phyloP scores from a whole-genome alignment of 495 filamentous ascomycete genomes.

The Jackrogersella minutella region DNA sequence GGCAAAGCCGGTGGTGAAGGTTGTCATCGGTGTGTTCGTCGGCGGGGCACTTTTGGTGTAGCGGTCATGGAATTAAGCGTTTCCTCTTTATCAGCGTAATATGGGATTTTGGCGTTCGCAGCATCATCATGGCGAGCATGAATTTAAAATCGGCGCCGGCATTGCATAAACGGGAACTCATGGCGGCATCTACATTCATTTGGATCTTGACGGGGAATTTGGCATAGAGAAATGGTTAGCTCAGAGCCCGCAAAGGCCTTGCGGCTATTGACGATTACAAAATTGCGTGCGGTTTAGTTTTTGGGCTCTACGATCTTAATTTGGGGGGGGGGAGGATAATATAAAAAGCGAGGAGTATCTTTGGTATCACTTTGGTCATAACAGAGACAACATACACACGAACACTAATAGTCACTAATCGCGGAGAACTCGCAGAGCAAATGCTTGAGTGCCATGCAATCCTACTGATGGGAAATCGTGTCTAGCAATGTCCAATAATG shows the following conservation, averaged over 20 bases:
- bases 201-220: conserved; percentile 19
- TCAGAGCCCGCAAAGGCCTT: conserved; percentile 6
- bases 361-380: neutral
- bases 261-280: conserved; percentile 20
- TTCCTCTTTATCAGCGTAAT: neutral
- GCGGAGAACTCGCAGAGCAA: too few species aligned
- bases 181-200: conserved; percentile 39
- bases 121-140: conserved; percentile 27
- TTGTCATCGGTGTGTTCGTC: conserved; percentile 41
- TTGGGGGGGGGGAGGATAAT: neutral
- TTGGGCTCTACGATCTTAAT: neutral
- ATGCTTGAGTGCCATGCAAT: too few species aligned
- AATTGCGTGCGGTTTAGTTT: neutral
- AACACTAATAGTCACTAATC: neutral
- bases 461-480: neutral
- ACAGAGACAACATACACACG: neutral
- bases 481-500: too few species aligned
- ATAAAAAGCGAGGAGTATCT: neutral
- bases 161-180: conserved; percentile 25
- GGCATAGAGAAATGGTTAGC: conserved; percentile 29
- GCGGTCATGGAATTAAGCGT: neutral
- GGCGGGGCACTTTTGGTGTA: conserved; percentile 36
- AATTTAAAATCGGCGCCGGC: conserved; percentile 11
- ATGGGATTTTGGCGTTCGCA: conserved; percentile 22
- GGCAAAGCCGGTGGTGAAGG: conserved; percentile 21